A percentile compares a stretch with the other conserved stretches of the same genome.
These are phyloP conservation scores for Aureobasidium sp. DNA, from an alignment of 2,329 filamentous ascomycete species.

Conservation along the genomic window DNA sequence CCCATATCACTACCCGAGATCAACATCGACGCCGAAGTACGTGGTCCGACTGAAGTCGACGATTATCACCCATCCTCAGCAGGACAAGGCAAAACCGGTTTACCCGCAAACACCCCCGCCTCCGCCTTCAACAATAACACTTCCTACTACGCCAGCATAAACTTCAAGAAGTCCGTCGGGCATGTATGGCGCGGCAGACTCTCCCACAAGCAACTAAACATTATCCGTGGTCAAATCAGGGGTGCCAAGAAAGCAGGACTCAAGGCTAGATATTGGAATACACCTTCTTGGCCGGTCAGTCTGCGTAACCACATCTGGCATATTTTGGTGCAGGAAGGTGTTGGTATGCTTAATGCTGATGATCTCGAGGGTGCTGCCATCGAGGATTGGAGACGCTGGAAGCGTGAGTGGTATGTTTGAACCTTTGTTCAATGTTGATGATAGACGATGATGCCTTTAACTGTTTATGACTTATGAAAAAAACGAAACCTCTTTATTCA, in stretches of 20 bases:
- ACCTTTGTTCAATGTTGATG: background rate
- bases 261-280: slow-evolving; percentile 51
- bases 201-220: slow-evolving; percentile 37
- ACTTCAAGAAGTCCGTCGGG: slow-evolving; percentile 49
- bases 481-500: background rate
- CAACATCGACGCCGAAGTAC: background rate
- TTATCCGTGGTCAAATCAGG: slow-evolving; percentile 45
- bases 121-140: slow-evolving; percentile 45
- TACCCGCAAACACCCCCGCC: slow-evolving; percentile 31
- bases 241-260: slow-evolving; percentile 46
- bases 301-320: slow-evolving; percentile 50
- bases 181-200: slow-evolving; percentile 41
- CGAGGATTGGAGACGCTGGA: slow-evolving; percentile 39
- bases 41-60: background rate
- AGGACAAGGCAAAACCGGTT: slow-evolving; percentile 41
- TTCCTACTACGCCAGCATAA: slow-evolving; percentile 59
- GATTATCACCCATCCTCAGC: background rate
- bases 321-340: slow-evolving; percentile 46
- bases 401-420: slow-evolving; percentile 15
- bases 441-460: background rate
- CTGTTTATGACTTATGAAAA: background rate
- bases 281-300: slow-evolving; percentile 48
- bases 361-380: slow-evolving; percentile 44
- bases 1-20: background rate
- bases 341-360: slow-evolving; percentile 52